These are phyloP conservation scores for Viola pubescens DNA, from an alignment of 441 rosid species.

Conservation along the genomic window DNA sequence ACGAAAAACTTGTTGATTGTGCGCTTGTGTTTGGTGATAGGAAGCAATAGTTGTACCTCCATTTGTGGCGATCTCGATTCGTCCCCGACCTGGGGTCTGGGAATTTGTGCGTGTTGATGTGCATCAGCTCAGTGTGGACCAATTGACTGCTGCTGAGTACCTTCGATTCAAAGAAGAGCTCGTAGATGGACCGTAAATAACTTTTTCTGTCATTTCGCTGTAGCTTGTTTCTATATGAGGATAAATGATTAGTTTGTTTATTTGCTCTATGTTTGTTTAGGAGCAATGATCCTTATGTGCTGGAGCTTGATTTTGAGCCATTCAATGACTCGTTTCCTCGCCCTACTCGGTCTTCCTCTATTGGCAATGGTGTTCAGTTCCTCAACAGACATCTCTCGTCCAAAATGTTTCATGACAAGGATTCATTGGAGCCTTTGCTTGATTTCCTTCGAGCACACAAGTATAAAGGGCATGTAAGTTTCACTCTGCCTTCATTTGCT, in stretches of 20 bases:
- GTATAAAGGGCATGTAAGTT: slow-evolving; percentile 80
- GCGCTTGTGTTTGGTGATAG: slow-evolving; percentile 23
- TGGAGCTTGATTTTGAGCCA: slow-evolving; percentile 96
- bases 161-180: slow-evolving; percentile 87
- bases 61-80: slow-evolving; percentile 75
- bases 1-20: background rate
- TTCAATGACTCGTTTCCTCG: slow-evolving; percentile 82
- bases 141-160: slow-evolving; percentile 66
- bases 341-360: slow-evolving; percentile 80
- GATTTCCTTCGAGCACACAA: slow-evolving; percentile 76
- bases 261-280: background rate
- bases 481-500: background rate
- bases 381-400: slow-evolving; percentile 96
- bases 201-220: background rate
- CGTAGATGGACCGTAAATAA: slow-evolving; percentile 58
- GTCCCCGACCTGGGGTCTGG: slow-evolving; percentile 97
- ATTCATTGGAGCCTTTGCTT: slow-evolving; percentile 75
- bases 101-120: slow-evolving; percentile 91
- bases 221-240: background rate
- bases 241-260: background rate
- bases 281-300: slow-evolving; percentile 35
- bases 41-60: slow-evolving; percentile 94
- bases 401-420: slow-evolving; percentile 82
- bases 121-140: slow-evolving; percentile 72
- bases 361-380: slow-evolving; percentile 95